Percentiles rank a stretch among this genome's conserved stretches.
Evolutionary conservation across 2,329 filamentous ascomycete species (phyloP).

Genomic region (Talaromyces sp.): DNA sequence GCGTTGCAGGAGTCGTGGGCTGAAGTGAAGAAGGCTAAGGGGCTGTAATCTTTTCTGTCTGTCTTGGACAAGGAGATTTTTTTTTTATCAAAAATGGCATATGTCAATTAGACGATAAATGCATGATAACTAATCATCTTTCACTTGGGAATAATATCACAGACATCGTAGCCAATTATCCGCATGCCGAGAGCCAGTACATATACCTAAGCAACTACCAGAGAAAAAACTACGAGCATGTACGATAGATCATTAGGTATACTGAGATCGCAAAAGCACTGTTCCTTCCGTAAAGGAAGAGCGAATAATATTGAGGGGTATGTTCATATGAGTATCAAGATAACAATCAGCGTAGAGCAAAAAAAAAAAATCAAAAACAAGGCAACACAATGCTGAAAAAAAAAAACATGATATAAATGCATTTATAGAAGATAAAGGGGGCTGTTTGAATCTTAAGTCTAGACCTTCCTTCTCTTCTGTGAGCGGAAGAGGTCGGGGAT

Average conservation of each 20-base stretch:
- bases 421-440: background rate
- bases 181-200: background rate
- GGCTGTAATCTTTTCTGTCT: slow-evolving; percentile 26
- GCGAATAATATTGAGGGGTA: slow-evolving; percentile 4
- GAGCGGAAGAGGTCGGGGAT: background rate
- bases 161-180: no score
- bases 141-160: no score
- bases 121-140: no score
- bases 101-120: background rate
- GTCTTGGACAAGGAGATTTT: background rate
- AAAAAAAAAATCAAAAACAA: background rate
- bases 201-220: background rate
- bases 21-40: slow-evolving; percentile 66
- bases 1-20: slow-evolving; percentile 70
- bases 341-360: background rate
- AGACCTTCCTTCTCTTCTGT: background rate
- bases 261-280: background rate
- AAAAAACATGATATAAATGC: background rate
- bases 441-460: background rate
- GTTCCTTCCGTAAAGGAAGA: slow-evolving; percentile 1
- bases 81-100: background rate
- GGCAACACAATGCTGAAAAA: background rate
- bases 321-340: slow-evolving; percentile 2
- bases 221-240: background rate
- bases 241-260: background rate